A percentile compares a stretch with the other conserved stretches of the same genome.
phyloP scores from a whole-genome alignment of 2,329 filamentous ascomycete genomes.

The Raffaelea arxii region DNA sequence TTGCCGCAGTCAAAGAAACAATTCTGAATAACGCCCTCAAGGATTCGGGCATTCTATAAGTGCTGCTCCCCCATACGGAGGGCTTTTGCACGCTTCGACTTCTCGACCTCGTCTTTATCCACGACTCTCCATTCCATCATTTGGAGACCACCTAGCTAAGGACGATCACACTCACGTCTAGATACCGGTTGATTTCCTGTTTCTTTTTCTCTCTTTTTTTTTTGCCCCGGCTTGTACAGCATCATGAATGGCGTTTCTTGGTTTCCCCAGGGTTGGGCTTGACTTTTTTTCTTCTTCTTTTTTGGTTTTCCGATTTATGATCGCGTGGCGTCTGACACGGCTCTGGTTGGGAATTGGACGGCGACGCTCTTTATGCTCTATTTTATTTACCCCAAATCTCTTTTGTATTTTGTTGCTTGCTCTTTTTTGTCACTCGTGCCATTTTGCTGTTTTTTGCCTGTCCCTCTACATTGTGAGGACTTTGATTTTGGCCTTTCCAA shows the following conservation, averaged over 20 bases:
- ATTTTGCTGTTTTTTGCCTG: neutral
- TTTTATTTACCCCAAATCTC: neutral
- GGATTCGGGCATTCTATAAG: conserved; percentile 91
- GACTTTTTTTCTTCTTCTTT: neutral
- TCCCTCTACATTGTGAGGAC: no score
- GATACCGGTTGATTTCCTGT: neutral
- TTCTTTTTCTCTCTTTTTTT: neutral
- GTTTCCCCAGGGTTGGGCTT: neutral
- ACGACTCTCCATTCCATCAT: no score
- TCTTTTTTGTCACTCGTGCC: no score
- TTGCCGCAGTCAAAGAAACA: conserved; percentile 96
- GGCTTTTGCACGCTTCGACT: no score
- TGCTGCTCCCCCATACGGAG: no score
- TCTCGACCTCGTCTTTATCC: no score
- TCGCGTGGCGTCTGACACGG: conserved; percentile 3
- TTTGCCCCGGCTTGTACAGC: neutral
- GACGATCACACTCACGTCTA: neutral
- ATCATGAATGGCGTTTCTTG: conserved; percentile 5
- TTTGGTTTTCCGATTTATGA: neutral
- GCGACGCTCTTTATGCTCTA: neutral
- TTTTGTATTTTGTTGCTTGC: neutral
- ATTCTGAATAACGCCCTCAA: conserved; percentile 97
- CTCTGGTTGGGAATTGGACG: neutral
- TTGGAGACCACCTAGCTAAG: no score
- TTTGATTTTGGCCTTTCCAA: no score